Conservation (phyloP, 768 basidiomycete genomes). For the Auricularia auricula-judae region DNA sequence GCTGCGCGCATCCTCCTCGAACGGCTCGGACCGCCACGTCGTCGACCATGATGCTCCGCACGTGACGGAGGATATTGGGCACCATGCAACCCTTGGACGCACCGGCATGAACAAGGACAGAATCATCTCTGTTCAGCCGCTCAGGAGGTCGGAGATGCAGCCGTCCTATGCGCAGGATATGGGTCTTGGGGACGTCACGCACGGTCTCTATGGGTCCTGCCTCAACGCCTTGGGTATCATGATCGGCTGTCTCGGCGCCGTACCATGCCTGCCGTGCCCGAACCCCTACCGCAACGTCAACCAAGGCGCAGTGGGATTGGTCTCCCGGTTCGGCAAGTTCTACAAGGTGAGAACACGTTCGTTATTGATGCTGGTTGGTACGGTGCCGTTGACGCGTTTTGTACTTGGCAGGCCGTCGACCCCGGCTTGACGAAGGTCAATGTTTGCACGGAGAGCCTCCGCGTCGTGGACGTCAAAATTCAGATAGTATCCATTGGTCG, state of each 20-base stretch:
- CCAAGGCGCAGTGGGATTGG: slow-evolving; percentile 83
- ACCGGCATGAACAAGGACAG: slow-evolving; percentile 9
- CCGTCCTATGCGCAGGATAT: slow-evolving; percentile 28
- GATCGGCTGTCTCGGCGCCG: slow-evolving; percentile 59
- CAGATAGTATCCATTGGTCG: slow-evolving; percentile 83
- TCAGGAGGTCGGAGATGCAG: slow-evolving; percentile 84
- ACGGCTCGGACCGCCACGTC: slow-evolving; percentile 21
- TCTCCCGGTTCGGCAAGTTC: slow-evolving; percentile 91
- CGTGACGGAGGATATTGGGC: slow-evolving; percentile 51
- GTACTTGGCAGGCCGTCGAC: slow-evolving; percentile 49
- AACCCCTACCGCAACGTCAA: slow-evolving; percentile 81
- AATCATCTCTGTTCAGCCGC: slow-evolving; percentile 72
- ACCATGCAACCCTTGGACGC: slow-evolving; percentile 21
- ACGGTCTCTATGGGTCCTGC: slow-evolving; percentile 78
- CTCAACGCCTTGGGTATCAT: slow-evolving; percentile 57
- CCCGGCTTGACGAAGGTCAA: slow-evolving; percentile 89
- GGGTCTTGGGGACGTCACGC: slow-evolving; percentile 45
- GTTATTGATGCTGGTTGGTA: not conserved
- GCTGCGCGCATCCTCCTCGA: too few relatives aligned
- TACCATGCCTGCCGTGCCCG: slow-evolving; percentile 77
- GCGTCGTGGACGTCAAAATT: slow-evolving; percentile 89
- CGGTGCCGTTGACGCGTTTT: not conserved
- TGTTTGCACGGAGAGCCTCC: slow-evolving; percentile 83
- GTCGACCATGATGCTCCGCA: slow-evolving; percentile 61
- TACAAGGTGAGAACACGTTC: slow-evolving; percentile 43